Conservation (phyloP, 108 stramenopile genomes). For the Skeletonema costatum region DNA sequence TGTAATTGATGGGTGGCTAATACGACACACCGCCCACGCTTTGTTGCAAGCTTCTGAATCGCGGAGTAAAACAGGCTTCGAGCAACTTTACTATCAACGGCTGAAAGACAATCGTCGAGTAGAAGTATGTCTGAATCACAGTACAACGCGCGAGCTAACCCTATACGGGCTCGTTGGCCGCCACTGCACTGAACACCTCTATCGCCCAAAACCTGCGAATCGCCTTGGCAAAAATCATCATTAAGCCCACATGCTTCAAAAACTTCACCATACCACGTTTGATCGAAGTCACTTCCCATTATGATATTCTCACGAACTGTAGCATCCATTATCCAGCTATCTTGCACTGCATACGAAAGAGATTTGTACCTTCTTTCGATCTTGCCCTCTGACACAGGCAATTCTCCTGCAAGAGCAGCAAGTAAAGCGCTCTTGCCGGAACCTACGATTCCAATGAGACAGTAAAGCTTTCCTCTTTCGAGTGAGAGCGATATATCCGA, state of each 20-base stretch:
- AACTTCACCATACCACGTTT: slow-evolving; percentile 60
- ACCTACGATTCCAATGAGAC: slow-evolving; percentile 31
- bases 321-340: slow-evolving; percentile 82
- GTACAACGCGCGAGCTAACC: slow-evolving; percentile 42
- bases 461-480: slow-evolving; percentile 1
- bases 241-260: slow-evolving; percentile 63
- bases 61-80: slow-evolving; percentile 66
- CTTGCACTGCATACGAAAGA: slow-evolving; percentile 82
- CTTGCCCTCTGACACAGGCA: slow-evolving; percentile 1
- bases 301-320: slow-evolving; percentile 79
- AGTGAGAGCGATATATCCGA: slow-evolving; percentile 10
- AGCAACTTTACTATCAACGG: slow-evolving; percentile 86
- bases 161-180: slow-evolving; percentile 53
- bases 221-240: slow-evolving; percentile 63
- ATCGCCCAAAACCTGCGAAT: slow-evolving; percentile 82
- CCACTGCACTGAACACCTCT: slow-evolving; percentile 62
- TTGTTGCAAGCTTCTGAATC: slow-evolving; percentile 50
- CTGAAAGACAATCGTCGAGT: slow-evolving; percentile 78
- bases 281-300: slow-evolving; percentile 52
- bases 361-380: slow-evolving; percentile 41
- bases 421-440: slow-evolving; percentile 20
- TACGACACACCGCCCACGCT: slow-evolving; percentile 58
- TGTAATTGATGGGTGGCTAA: slow-evolving; percentile 91
- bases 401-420: not conserved
- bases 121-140: slow-evolving; percentile 63